Evolutionary conservation across 2,329 filamentous ascomycete species (phyloP), one percentile per base, ranked within the genome.

Genomic region (Hymenoscyphus infarciens): DNA sequence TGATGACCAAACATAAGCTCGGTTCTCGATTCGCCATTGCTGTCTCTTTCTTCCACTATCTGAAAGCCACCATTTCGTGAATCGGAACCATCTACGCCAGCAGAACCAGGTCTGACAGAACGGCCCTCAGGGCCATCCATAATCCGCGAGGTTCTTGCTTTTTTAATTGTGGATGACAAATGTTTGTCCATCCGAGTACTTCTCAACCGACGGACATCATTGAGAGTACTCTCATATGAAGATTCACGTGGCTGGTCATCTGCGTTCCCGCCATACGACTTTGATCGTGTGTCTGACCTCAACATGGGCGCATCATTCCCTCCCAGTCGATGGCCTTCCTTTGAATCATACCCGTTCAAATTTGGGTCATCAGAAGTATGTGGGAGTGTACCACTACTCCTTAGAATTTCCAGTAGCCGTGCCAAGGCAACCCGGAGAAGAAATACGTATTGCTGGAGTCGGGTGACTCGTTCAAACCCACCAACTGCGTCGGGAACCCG

Each of bases 151-250:
- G 91, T 92, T 68, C 95, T 85, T 57, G 94, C 91, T 71, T 93
- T 95, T 74, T 91, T 90, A 75, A 94, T 92, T 58, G 92, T 97
- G 25, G 92, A 96, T 39, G 94, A 98, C 53, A 99, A 79, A 71
- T 96, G 92, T 73, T 96, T 94, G 73, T 99, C 94, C 73, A 98
- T 88, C 33, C 95, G 88, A 25, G 94, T 98, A 65, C 95, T 98
- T 68, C 94, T 87, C 63, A 99, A 78, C 66, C 95, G 86, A 71
- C 92, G 88, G 74, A 99, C 95, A 77, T 99, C 95, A 68, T 95
- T 96, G 69, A 99, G 87, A 56, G 94, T 97, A 77, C 93, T 96
- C 78, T 98, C 94, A 74, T 98, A 95, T 31, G 90, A 92, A 59
- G 90, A 91, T 68, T 87, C 83, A 64, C 83, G 82, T 64, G 86